Conservation (phyloP, 1,284 basidiomycete species). For the Ustilago trichophora region DNA sequence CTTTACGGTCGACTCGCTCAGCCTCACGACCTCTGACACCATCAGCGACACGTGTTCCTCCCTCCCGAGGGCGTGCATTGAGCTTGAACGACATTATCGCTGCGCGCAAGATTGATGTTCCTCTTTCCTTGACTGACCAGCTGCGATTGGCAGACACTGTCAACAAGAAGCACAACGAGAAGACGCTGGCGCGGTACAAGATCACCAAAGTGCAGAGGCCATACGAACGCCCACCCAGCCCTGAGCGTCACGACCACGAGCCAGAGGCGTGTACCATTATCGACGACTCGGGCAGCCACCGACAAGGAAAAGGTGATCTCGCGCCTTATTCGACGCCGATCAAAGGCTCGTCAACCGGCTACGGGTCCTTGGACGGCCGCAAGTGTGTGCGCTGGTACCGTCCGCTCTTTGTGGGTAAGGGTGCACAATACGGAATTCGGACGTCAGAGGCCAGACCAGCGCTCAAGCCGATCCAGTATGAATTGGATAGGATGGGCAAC, state of each 20-base stretch:
- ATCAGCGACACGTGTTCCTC: conserved; percentile 27
- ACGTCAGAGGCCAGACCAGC: conserved; percentile 16
- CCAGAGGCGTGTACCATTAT: conserved; percentile 42
- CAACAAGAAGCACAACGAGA: conserved; percentile 48
- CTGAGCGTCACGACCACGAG: conserved; percentile 43
- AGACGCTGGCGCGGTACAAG: conserved; percentile 42
- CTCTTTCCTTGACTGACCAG: conserved; percentile 38
- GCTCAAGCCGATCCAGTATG: conserved; percentile 37
- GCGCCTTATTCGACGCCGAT: conserved; percentile 31
- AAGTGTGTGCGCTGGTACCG: conserved; percentile 44
- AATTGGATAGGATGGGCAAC: conserved; percentile 37
- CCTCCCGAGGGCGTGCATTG: conserved; percentile 33
- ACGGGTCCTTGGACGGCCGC: neutral
- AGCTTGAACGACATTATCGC: conserved; percentile 48
- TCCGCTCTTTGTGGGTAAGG: conserved; percentile 38
- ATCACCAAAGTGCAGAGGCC: conserved; percentile 41
- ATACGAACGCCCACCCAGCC: conserved; percentile 43
- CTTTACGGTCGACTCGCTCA: conserved; percentile 22
- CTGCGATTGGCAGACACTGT: conserved; percentile 40
- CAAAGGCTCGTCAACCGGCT: conserved; percentile 1
- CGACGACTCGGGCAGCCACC: conserved; percentile 33
- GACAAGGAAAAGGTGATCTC: conserved; percentile 36
- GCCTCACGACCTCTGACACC: conserved; percentile 25
- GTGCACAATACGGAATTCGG: conserved; percentile 29
- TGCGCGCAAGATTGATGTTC: conserved; percentile 43